phyloP scores from a whole-genome alignment of 805 yeast species.

The Kuraishia hungarica region DNA sequence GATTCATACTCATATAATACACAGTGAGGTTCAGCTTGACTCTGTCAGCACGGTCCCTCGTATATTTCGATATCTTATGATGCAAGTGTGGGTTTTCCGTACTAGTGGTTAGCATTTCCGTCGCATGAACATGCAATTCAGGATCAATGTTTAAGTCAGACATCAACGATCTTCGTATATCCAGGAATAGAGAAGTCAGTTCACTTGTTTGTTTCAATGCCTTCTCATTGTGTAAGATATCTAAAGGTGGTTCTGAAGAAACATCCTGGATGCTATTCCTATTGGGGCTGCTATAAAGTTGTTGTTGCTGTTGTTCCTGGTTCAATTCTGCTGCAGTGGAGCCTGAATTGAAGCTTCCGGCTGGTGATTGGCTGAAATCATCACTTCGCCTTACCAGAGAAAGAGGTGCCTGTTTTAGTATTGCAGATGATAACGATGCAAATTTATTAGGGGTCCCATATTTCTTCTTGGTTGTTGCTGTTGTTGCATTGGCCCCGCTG shows the following conservation, averaged over 20 bases:
- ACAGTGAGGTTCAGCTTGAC: conserved; percentile 38
- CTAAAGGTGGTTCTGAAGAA: not conserved
- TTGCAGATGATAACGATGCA: not conserved
- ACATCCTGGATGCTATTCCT: not conserved
- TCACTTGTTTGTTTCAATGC: conserved; percentile 24
- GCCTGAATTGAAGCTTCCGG: not conserved
- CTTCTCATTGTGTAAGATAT: conserved; percentile 5
- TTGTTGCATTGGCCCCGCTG: conserved; percentile 1
- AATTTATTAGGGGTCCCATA: not conserved
- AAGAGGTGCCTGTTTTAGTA: not conserved
- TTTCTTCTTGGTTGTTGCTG: conserved; percentile 2
- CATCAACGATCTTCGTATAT: conserved; percentile 31
- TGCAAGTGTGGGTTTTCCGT: not conserved
- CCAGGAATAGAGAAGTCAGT: conserved; percentile 30
- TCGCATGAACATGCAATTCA: conserved; percentile 9
- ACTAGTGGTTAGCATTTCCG: not conserved
- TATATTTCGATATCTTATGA: not conserved
- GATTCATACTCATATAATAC: conserved; percentile 40
- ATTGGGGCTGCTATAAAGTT: not conserved
- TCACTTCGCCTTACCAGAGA: not conserved
- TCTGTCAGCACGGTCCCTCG: conserved; percentile 35
- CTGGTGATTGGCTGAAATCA: not conserved
- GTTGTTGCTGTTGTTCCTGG: not conserved
- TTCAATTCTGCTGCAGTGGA: not conserved
- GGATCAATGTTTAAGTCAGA: conserved; percentile 33